Percentiles rank a stretch among this genome's conserved stretches.
These are phyloP conservation scores for Penicillium daleae DNA, from an alignment of 495 filamentous ascomycete genomes.

Conservation along the genomic window DNA sequence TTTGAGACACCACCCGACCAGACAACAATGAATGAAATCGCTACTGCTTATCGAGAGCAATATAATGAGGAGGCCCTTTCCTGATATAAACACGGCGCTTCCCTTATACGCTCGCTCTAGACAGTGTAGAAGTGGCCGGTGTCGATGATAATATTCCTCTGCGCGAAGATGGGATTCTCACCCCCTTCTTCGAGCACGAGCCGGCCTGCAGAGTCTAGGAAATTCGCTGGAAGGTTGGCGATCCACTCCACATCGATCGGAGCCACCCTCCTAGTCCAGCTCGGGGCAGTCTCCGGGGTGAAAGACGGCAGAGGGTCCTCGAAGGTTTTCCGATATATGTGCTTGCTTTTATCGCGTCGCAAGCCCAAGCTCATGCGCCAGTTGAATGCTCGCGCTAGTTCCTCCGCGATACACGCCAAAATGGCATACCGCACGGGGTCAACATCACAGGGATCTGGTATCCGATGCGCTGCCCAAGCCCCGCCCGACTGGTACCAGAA, in stretches of 20 bases:
- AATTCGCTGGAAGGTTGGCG: conserved; percentile 18
- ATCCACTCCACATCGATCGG: conserved; percentile 29
- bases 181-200: conserved; percentile 35
- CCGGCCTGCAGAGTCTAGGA: conserved; percentile 24
- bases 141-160: conserved; percentile 38
- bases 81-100: conserved; percentile 3
- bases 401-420: conserved; percentile 41
- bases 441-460: conserved; percentile 40
- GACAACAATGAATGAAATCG: conserved; percentile 31
- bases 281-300: conserved; percentile 24
- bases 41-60: conserved; percentile 25
- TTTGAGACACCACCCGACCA: conserved; percentile 33
- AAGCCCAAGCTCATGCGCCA: conserved; percentile 43
- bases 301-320: conserved; percentile 32
- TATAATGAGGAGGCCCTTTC: conserved; percentile 29
- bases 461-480: conserved; percentile 31
- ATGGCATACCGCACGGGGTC: conserved; percentile 46
- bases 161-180: conserved; percentile 27
- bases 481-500: conserved; percentile 35
- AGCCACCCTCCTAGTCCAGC: conserved; percentile 27
- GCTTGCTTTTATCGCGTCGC: conserved; percentile 30
- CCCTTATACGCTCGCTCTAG: conserved; percentile 9
- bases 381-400: conserved; percentile 42
- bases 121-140: conserved; percentile 39
- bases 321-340: conserved; percentile 32